Base-by-base conservation (phyloP, 371 early-diverging fungal species). In the Syncephalastrum sp. region DNA sequence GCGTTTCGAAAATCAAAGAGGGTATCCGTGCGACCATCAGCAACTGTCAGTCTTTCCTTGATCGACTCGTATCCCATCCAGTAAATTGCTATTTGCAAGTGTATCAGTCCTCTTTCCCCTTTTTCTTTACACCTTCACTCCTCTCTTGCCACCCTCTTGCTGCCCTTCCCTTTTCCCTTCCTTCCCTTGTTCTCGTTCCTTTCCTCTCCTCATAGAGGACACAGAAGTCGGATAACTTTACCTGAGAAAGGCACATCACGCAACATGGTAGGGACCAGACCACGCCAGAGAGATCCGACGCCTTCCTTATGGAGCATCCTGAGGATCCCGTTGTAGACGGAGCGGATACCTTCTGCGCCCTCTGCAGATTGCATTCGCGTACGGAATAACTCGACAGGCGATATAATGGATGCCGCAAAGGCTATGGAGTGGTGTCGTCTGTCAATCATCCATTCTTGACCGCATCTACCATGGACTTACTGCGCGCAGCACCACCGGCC, bases 21-120 rank as follows among this genome's bases (percentile, higher is more conserved):
- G 49, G 54, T 56, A 51, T 62, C 60, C 12, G 50, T 27, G 23
- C 42, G 45, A 33, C 48, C 42, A n/a, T 50, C 12, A 7, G 41
- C n/a, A 23, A 13, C 14, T 41, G 29, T 54, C 50, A 65, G 51
- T 15, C 42, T 21, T 1, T 60, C 58, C 52, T 84, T 86, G 27
- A 88, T 82, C 17, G 65, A 56, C 74, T 98, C 98, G 67, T 95
- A 96, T 1, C 87, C 87, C 70, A 88, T 81, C 98, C 98, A 98
- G 71, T 97, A 97, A 6, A 95, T 78, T 0, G 89, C 94, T 60
- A 70, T 42, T 51, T 54, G 23, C 23, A 48, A 29, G 21, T 17
- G 15, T 5, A 25, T 25, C 27, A 47, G 29, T 29, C 29, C 29
- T 29, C 7, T 6, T 29, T 29, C 21, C 21, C 29, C 29, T 29